phyloP scores from a whole-genome alignment of 2,329 filamentous ascomycete genomes.

The Epichloe scottii region DNA sequence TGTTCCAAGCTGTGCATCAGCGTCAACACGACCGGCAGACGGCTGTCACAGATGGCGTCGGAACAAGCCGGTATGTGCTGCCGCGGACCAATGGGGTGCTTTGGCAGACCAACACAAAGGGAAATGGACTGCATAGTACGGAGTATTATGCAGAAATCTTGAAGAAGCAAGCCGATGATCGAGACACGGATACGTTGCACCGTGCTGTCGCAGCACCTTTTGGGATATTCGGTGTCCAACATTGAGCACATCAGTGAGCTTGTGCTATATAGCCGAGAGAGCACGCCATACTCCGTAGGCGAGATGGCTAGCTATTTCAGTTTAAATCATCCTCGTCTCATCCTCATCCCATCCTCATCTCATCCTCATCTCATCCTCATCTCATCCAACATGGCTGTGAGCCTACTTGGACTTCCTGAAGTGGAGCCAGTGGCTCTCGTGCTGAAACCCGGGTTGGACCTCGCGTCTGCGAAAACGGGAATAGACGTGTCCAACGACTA shows the following conservation, averaged over 20 bases:
- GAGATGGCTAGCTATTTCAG: neutral
- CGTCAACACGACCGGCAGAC: neutral
- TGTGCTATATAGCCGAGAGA: neutral
- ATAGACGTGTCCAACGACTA: constrained; percentile 2
- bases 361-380: no score
- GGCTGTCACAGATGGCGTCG: neutral
- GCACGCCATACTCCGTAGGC: neutral
- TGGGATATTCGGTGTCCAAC: neutral
- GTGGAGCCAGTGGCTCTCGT: neutral
- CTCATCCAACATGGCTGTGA: neutral
- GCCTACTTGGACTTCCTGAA: neutral
- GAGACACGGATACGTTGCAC: neutral
- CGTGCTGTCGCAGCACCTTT: neutral
- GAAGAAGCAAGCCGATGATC: no score
- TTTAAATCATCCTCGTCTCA: neutral
- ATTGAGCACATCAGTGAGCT: neutral
- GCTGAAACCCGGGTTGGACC: neutral
- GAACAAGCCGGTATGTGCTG: no score
- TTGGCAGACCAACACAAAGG: neutral
- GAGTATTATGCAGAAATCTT: neutral
- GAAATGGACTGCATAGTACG: neutral
- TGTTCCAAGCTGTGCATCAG: no score
- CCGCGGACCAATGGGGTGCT: no score
- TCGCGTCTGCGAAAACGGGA: neutral
- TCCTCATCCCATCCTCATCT: no score